These are phyloP conservation scores for Cladosporium halotolerans DNA, from an alignment of 2,329 filamentous ascomycete genomes.

Conservation along the genomic window DNA sequence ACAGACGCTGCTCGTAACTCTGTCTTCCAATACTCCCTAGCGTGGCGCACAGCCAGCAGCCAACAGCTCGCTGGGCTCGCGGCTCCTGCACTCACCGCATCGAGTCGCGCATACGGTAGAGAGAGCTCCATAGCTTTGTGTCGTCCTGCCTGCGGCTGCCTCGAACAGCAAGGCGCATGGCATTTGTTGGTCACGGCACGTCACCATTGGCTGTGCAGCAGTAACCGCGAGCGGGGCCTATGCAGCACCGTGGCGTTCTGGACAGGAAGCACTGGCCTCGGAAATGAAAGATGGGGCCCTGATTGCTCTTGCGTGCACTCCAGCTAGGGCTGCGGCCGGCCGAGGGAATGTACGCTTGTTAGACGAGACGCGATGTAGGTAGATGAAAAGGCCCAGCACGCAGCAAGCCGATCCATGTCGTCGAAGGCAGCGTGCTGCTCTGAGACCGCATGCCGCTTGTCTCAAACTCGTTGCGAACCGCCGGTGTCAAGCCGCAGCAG, in stretches of 20 bases:
- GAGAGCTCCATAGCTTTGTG: not conserved
- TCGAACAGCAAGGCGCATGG: not conserved
- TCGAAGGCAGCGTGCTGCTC: too few species aligned
- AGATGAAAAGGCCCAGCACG: too few species aligned
- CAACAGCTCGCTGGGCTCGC: not conserved
- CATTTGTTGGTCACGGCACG: not conserved
- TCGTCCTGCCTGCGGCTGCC: not conserved
- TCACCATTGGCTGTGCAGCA: slow-evolving; percentile 4
- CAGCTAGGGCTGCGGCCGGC: too few species aligned
- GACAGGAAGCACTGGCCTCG: slow-evolving; percentile 10
- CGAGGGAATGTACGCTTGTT: not conserved
- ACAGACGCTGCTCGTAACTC: slow-evolving; percentile 8
- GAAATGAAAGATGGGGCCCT: slow-evolving; percentile 10
- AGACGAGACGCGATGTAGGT: not conserved
- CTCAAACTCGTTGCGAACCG: not conserved
- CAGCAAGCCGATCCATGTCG: too few species aligned
- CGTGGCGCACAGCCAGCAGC: not conserved
- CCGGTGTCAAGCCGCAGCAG: not conserved
- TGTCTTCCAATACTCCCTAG: slow-evolving; percentile 10
- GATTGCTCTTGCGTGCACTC: not conserved
- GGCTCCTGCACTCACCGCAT: slow-evolving; percentile 5
- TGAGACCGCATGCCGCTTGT: not conserved
- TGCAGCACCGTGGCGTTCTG: slow-evolving; percentile 8
- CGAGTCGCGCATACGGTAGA: not conserved
- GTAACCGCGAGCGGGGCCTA: slow-evolving; percentile 5